Conservation (phyloP, 352 stramenopile genomes). For the Phytopythium montanum region DNA sequence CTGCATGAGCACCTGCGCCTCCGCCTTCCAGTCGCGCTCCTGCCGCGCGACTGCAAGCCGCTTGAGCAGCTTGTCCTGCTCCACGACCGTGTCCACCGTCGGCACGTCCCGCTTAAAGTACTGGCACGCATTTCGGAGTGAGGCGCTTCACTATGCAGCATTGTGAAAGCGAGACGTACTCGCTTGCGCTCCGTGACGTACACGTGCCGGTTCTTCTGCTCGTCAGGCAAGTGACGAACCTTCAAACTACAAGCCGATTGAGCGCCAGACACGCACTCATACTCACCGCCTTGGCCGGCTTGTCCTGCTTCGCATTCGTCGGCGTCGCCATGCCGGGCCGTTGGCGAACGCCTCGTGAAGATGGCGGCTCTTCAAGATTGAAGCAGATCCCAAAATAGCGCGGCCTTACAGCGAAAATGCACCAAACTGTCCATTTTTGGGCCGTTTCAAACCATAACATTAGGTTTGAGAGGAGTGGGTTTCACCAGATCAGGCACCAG, state of each 20-base stretch:
- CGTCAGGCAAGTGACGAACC: not conserved
- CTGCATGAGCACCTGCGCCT: constrained; percentile 59
- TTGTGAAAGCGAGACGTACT: constrained; percentile 37
- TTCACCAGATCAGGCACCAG: no score
- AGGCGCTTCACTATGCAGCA: no score
- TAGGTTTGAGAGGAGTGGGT: no score
- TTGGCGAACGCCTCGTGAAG: no score
- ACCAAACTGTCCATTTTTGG: no score
- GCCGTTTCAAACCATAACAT: no score
- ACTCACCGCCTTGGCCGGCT: constrained; percentile 1
- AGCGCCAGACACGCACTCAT: no score
- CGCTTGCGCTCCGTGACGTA: constrained; percentile 74
- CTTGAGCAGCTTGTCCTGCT: constrained; percentile 68
- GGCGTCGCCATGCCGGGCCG: not conserved
- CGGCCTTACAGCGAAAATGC: no score
- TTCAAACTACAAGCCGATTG: no score
- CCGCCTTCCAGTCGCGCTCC: constrained; percentile 52
- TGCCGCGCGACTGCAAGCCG: constrained; percentile 40
- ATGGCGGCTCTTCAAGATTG: no score
- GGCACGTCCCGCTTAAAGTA: constrained; percentile 67
- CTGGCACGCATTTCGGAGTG: constrained; percentile 12
- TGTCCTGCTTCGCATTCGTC: not conserved
- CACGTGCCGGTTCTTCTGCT: constrained; percentile 27
- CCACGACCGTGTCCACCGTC: constrained; percentile 63
- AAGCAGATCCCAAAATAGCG: no score